A percentile compares a stretch with the other conserved stretches of the same genome.
Evolutionary conservation across 257 asterid species (phyloP).

Genomic region (Solanum verrucosum): DNA sequence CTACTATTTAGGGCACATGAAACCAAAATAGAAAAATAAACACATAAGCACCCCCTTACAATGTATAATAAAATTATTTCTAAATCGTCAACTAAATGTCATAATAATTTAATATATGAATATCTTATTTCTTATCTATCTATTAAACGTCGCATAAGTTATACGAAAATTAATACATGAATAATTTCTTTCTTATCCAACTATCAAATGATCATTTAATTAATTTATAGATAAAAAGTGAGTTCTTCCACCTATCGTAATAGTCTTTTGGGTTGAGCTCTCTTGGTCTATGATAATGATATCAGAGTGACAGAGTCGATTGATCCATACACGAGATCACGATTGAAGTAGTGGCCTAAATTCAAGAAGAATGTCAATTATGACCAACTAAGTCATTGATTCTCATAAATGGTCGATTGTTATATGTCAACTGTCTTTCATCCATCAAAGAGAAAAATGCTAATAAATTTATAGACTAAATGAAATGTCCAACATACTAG

Average conservation of each 20-base stretch:
- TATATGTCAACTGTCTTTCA: not conserved
- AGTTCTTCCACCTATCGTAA: rapidly evolving
- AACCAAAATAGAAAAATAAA: not conserved
- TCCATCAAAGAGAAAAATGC: not conserved
- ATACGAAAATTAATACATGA: too few species aligned
- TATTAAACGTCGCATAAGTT: too few species aligned
- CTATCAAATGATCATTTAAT: not conserved
- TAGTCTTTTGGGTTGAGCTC: not conserved
- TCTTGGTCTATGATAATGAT: not conserved
- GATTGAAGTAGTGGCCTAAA: not conserved
- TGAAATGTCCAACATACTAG: not conserved
- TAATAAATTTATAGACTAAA: not conserved
- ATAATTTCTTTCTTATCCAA: too few species aligned
- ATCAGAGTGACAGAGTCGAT: not conserved
- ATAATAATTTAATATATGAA: not conserved
- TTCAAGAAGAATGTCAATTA: not conserved
- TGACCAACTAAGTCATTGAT: not conserved
- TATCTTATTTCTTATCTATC: too few species aligned
- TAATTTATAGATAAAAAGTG: not conserved
- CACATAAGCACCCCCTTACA: not conserved
- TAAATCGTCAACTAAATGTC: too few species aligned
- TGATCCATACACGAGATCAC: not conserved
- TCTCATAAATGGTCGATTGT: rapidly evolving
- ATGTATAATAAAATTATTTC: not conserved
- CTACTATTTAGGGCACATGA: not conserved